Evolutionary conservation across 345 rosid genomes (phyloP).

Genomic region (Melastoma malabathricum): DNA sequence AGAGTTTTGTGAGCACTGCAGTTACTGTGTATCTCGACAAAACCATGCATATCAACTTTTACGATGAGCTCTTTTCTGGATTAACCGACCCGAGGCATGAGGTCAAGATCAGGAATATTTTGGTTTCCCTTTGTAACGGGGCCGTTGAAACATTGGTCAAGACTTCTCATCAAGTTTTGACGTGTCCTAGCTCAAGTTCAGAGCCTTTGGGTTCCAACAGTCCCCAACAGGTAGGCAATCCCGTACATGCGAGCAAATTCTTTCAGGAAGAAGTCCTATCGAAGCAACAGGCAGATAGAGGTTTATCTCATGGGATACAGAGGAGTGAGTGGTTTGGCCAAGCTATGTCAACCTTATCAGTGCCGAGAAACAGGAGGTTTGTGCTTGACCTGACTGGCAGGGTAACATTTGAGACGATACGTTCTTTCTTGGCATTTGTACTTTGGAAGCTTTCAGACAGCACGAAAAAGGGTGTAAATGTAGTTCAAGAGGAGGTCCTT

Average conservation of each 20-base stretch:
- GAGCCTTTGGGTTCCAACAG: slow-evolving; percentile 12
- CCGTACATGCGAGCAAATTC: slow-evolving; percentile 7
- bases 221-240: slow-evolving; percentile 15
- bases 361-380: no score
- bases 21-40: slow-evolving; percentile 82
- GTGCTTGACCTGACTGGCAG: neutral
- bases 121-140: slow-evolving; percentile 67
- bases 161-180: slow-evolving; percentile 71
- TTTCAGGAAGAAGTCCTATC: slow-evolving; percentile 13
- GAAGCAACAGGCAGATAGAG: slow-evolving; percentile 12
- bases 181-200: slow-evolving; percentile 20
- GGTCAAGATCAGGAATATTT: slow-evolving; percentile 40
- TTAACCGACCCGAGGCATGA: slow-evolving; percentile 81
- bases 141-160: slow-evolving; percentile 65
- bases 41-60: slow-evolving; percentile 66
- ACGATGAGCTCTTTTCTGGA: slow-evolving; percentile 68
- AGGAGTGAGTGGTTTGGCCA: slow-evolving; percentile 4
- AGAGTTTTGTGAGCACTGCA: slow-evolving; percentile 73
- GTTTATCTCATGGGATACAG: slow-evolving; percentile 16
- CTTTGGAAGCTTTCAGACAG: no score
- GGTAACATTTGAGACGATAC: no score
- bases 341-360: neutral
- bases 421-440: no score
- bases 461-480: no score
- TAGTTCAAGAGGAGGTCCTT: no score